Conservation (phyloP, 768 basidiomycete species). For the Krasilnikovozyma curviuscula region DNA sequence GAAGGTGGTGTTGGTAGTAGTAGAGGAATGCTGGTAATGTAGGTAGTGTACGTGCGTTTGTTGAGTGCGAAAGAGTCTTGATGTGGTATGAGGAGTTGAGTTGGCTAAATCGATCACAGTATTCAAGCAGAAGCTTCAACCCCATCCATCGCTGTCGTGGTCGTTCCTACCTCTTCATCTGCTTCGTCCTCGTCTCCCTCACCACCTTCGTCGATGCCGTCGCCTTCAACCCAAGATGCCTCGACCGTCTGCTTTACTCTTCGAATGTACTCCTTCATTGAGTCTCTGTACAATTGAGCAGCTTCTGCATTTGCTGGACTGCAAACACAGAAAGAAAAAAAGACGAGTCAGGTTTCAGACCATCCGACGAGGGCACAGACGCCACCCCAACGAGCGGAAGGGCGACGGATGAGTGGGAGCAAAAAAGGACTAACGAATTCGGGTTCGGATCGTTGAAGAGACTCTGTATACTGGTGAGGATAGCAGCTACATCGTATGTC, state of each 20-base stretch:
- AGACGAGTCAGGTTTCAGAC: neutral
- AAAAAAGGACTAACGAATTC: constrained; percentile 34
- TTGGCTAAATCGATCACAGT: too few relatives aligned
- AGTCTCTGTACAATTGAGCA: constrained; percentile 85
- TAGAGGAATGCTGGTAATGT: too few relatives aligned
- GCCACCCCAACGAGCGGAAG: neutral
- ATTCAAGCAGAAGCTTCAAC: too few relatives aligned
- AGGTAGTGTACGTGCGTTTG: too few relatives aligned
- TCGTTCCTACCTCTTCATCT: neutral
- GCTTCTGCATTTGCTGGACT: constrained; percentile 98
- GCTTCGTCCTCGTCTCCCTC: constrained; percentile 2
- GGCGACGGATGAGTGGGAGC: neutral
- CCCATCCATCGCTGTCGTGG: neutral
- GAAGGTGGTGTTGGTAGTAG: too few relatives aligned
- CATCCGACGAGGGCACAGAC: neutral
- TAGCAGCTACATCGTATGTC: constrained; percentile 96
- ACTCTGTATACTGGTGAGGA: constrained; percentile 88
- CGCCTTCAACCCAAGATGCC: constrained; percentile 10
- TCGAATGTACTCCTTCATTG: constrained; percentile 95
- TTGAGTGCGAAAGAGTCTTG: too few relatives aligned
- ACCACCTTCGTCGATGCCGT: too few relatives aligned
- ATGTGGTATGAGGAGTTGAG: too few relatives aligned
- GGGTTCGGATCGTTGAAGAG: constrained; percentile 95
- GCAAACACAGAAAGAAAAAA: constrained; percentile 1
- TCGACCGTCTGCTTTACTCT: constrained; percentile 42